A percentile compares a stretch with the other conserved stretches of the same genome.
phyloP scores from a whole-genome alignment of 495 filamentous ascomycete genomes.

The Daldinia concentrica region DNA sequence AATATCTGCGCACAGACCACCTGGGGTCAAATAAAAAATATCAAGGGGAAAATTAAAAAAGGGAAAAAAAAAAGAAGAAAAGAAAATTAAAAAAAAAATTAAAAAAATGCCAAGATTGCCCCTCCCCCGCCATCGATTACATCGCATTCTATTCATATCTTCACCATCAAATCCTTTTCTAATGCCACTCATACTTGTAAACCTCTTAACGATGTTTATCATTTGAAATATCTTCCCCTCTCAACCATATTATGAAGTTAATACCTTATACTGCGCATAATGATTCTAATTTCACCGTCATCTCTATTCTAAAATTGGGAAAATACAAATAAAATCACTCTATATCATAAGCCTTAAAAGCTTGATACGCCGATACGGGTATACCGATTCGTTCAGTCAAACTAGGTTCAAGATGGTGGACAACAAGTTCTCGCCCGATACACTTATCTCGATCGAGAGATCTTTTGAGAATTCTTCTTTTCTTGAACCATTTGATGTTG shows the following conservation, averaged over 20 bases:
- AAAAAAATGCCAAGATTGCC: conserved; percentile 31
- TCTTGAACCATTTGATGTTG: conserved; percentile 18
- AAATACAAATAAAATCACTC: not conserved
- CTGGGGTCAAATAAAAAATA: not conserved
- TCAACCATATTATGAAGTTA: not conserved
- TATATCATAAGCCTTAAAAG: not conserved
- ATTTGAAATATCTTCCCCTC: not conserved
- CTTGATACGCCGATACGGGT: not conserved
- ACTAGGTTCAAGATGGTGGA: conserved; percentile 14
- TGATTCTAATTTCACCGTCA: not conserved
- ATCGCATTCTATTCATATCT: conserved; percentile 3
- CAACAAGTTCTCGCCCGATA: conserved; percentile 19
- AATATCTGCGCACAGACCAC: not conserved
- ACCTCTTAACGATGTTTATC: not conserved
- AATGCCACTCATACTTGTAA: not conserved
- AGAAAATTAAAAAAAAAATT: too few species aligned
- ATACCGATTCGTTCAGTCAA: not conserved
- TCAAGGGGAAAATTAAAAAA: not conserved
- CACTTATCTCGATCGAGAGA: conserved; percentile 28
- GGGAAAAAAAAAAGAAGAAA: not conserved
- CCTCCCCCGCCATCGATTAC: conserved; percentile 47
- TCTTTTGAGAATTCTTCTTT: conserved; percentile 26
- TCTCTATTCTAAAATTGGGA: not conserved
- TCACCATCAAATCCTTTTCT: not conserved
- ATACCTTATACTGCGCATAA: not conserved